phyloP scores from a whole-genome alignment of 2,329 filamentous ascomycete species.

The Scytalidium lignicola region DNA sequence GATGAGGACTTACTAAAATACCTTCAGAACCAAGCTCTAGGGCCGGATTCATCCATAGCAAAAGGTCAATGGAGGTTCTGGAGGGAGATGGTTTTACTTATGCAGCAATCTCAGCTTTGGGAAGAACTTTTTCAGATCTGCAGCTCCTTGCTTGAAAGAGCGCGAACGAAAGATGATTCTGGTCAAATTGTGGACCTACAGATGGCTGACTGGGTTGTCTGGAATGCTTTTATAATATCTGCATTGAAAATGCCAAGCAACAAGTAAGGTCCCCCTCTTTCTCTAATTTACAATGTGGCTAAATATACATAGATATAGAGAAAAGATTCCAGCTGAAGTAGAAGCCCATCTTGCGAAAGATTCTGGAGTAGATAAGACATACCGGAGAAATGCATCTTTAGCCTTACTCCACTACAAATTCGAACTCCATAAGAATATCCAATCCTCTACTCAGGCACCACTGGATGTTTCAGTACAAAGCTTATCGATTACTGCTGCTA shows the following conservation, averaged over 20 bases:
- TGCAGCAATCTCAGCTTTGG: slow-evolving; percentile 21
- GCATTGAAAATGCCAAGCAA: slow-evolving; percentile 15
- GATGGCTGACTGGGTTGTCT: slow-evolving; percentile 28
- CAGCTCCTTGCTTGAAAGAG: slow-evolving; percentile 19
- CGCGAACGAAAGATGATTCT: slow-evolving; percentile 22
- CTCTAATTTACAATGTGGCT: neutral
- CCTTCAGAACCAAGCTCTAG: slow-evolving; percentile 23
- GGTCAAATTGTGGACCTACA: slow-evolving; percentile 22
- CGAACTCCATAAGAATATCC: neutral
- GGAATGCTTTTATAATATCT: slow-evolving; percentile 24
- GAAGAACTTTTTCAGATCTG: slow-evolving; percentile 22
- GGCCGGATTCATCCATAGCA: slow-evolving; percentile 26
- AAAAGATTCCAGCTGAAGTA: slow-evolving; percentile 18
- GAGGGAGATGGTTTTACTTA: slow-evolving; percentile 22
- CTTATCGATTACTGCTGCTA: neutral
- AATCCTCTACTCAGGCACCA: neutral
- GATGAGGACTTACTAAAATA: slow-evolving; percentile 21
- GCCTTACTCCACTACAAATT: slow-evolving; percentile 16
- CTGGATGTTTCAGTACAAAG: neutral
- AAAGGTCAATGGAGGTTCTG: slow-evolving; percentile 30
- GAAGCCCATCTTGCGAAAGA: slow-evolving; percentile 24
- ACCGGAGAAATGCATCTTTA: slow-evolving; percentile 28
- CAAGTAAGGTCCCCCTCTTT: slow-evolving; percentile 14
- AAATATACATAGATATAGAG: slow-evolving; percentile 8
- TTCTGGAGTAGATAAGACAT: slow-evolving; percentile 27